phyloP scores from a whole-genome alignment of 108 stramenopile species.

The Epipyxis sp. region DNA sequence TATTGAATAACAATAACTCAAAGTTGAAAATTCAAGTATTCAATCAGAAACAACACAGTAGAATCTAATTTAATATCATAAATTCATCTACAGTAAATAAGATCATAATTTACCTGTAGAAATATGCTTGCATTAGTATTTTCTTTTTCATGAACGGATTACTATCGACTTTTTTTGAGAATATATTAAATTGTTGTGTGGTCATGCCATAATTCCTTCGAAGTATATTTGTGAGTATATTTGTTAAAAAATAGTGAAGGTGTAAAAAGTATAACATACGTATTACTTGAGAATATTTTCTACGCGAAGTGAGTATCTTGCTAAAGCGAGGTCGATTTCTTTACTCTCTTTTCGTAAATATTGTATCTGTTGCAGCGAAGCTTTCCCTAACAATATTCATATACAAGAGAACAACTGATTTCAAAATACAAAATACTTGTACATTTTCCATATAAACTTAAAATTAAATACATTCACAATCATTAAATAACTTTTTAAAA shows the following conservation, averaged over 20 bases:
- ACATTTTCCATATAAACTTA: no score
- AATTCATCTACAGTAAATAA: background rate
- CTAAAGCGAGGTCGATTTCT: background rate
- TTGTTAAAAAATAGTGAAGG: background rate
- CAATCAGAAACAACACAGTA: no score
- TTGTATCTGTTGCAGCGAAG: no score
- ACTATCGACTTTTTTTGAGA: background rate
- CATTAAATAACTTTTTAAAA: background rate
- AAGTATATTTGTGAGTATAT: background rate
- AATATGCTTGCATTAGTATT: background rate
- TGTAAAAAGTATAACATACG: background rate
- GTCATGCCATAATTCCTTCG: slow-evolving; percentile 4
- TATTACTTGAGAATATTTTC: background rate
- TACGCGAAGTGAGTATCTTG: background rate
- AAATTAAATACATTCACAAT: no score
- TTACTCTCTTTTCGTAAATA: background rate
- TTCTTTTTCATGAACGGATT: background rate
- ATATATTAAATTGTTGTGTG: background rate
- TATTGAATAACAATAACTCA: background rate
- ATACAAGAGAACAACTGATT: no score
- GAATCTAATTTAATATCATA: no score
- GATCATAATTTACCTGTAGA: background rate
- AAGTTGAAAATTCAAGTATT: no score
- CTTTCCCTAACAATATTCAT: no score
- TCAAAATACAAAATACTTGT: no score